phyloP scores from a whole-genome alignment of 768 basidiomycete genomes.

The Agaricus subrufescens region DNA sequence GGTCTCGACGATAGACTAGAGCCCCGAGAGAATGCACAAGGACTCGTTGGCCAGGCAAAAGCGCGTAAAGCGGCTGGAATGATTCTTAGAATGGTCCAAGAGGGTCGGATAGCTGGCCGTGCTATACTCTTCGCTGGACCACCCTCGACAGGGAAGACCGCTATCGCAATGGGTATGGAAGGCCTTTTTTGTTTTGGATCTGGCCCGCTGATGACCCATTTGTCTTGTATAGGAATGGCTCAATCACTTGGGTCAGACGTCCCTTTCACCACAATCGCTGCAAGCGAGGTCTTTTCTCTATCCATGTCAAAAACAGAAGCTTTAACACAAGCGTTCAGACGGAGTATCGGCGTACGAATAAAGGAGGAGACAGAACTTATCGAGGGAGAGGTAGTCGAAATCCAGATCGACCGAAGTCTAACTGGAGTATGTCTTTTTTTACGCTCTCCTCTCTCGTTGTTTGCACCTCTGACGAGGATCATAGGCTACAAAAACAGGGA shows the following conservation, averaged over 20 bases:
- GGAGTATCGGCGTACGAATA: constrained; percentile 95
- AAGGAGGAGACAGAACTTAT: constrained; percentile 98
- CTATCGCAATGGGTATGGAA: constrained; percentile 86
- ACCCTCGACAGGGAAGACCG: constrained; percentile 96
- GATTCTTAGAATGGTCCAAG: constrained; percentile 97
- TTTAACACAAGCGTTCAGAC: constrained; percentile 91
- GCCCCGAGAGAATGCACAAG: constrained; percentile 83
- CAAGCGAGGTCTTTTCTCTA: constrained; percentile 95
- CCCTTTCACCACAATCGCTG: constrained; percentile 97
- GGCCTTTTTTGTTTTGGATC: constrained; percentile 11
- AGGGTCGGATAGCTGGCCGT: constrained; percentile 91
- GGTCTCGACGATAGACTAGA: constrained; percentile 92
- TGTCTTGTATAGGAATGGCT: constrained; percentile 73
- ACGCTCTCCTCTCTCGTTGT: not conserved
- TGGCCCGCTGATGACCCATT: constrained; percentile 15
- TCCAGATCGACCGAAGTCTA: constrained; percentile 94
- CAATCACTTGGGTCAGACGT: constrained; percentile 92
- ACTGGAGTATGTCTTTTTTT: constrained; percentile 66
- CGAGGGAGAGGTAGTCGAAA: constrained; percentile 97
- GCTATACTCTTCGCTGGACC: constrained; percentile 98
- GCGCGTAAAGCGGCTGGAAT: constrained; percentile 97
- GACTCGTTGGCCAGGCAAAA: constrained; percentile 96
- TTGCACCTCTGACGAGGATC: constrained; percentile 1
- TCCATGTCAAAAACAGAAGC: constrained; percentile 99
- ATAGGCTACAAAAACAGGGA: constrained; percentile 96